phyloP scores from a whole-genome alignment of 495 filamentous ascomycete genomes.

The Parmelia sp. region DNA sequence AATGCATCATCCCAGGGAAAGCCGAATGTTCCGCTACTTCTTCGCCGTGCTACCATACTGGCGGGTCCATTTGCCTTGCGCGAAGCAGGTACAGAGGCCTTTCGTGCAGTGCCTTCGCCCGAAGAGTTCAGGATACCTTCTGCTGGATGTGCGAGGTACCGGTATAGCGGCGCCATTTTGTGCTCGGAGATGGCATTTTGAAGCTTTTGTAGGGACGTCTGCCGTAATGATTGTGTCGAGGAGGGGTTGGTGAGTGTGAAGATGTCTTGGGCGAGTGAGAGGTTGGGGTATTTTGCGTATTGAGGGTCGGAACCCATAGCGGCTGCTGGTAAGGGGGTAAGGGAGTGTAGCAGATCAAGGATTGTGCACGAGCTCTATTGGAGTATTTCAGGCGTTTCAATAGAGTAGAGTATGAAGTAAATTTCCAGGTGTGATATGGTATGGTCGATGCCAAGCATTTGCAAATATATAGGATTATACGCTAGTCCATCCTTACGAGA shows the following conservation, averaged over 20 bases:
- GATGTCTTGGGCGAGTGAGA: slow-evolving; percentile 90
- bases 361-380: neutral
- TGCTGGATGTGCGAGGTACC: slow-evolving; percentile 87
- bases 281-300: slow-evolving; percentile 89
- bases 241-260: slow-evolving; percentile 93
- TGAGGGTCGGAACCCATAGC: slow-evolving; percentile 95
- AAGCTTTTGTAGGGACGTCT: slow-evolving; percentile 71
- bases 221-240: slow-evolving; percentile 57
- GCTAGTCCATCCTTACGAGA: too few relatives aligned
- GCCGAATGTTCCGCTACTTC: slow-evolving; percentile 52
- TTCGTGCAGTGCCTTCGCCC: slow-evolving; percentile 62
- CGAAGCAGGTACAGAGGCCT: slow-evolving; percentile 45
- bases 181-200: slow-evolving; percentile 89
- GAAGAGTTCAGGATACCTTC: slow-evolving; percentile 80
- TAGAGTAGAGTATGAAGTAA: neutral
- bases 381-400: neutral
- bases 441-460: too few relatives aligned
- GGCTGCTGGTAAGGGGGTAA: slow-evolving; percentile 20
- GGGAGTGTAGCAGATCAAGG: neutral
- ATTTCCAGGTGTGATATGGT: neutral
- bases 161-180: slow-evolving; percentile 96
- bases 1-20: slow-evolving; percentile 85
- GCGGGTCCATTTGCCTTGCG: slow-evolving; percentile 52
- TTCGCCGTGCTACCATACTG: slow-evolving; percentile 66
- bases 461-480: too few relatives aligned